These are phyloP conservation scores for Stemphylium lycopersici DNA, from an alignment of 2,329 filamentous ascomycete species.

Conservation along the genomic window DNA sequence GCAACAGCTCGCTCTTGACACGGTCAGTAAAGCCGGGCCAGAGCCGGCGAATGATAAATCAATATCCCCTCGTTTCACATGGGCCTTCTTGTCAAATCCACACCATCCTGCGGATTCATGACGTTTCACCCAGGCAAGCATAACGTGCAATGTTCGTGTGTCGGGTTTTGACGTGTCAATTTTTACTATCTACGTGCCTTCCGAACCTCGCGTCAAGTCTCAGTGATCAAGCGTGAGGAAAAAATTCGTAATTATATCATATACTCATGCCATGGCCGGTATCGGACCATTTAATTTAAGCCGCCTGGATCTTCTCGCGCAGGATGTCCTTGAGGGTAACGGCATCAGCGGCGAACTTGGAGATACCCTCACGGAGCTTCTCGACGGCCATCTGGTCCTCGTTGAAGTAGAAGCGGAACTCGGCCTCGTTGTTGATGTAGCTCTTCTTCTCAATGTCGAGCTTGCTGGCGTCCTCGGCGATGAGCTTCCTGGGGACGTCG, in stretches of 20 bases:
- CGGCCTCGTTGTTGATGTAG: slow-evolving; percentile 87
- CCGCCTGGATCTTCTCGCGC: slow-evolving; percentile 74
- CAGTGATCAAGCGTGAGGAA: slow-evolving; percentile 12
- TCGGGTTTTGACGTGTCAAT: slow-evolving; percentile 29
- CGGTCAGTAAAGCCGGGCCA: slow-evolving; percentile 20
- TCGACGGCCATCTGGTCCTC: slow-evolving; percentile 99
- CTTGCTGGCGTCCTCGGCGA: slow-evolving; percentile 67
- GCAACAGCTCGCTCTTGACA: slow-evolving; percentile 17
- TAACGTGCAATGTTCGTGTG: slow-evolving; percentile 7
- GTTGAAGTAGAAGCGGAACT: slow-evolving; percentile 99
- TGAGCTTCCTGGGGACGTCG: slow-evolving; percentile 89
- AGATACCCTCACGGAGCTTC: slow-evolving; percentile 99
- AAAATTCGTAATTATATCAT: slow-evolving; percentile 26
- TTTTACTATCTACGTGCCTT: slow-evolving; percentile 23
- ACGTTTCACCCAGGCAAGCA: slow-evolving; percentile 1
- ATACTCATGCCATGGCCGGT: slow-evolving; percentile 30
- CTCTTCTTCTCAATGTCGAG: slow-evolving; percentile 85
- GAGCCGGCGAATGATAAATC: slow-evolving; percentile 42
- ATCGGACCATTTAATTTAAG: slow-evolving; percentile 37
- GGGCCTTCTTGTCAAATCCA: not conserved
- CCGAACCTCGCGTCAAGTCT: slow-evolving; percentile 7
- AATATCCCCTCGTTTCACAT: slow-evolving; percentile 12
- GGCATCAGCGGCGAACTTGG: slow-evolving; percentile 97
- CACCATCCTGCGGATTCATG: not conserved
- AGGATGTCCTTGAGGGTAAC: slow-evolving; percentile 92